Evolutionary conservation across 1,139 yeast genomes (phyloP).

Genomic region (Geotrichum restrictum): DNA sequence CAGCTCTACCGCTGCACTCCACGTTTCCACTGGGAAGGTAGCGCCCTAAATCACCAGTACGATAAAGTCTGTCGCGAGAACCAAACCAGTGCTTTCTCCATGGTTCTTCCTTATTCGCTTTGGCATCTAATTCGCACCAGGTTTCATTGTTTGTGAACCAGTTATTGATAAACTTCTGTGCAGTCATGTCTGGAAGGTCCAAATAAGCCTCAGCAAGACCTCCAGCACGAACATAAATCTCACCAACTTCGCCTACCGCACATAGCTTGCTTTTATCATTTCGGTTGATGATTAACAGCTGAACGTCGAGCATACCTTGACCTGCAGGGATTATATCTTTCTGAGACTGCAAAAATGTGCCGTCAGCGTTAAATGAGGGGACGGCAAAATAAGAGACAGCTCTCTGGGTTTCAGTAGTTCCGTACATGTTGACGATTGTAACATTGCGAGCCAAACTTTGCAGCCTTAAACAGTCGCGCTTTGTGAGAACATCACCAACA

Average conservation of each 20-base stretch:
- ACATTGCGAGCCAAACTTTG: conserved; percentile 91
- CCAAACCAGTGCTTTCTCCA: conserved; percentile 89
- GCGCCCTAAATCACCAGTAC: conserved; percentile 97
- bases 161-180: conserved; percentile 78
- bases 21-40: conserved; percentile 95
- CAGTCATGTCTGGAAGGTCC: conserved; percentile 82
- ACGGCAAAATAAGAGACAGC: conserved; percentile 94
- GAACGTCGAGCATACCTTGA: conserved; percentile 93
- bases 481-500: conserved; percentile 95
- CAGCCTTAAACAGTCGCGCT: conserved; percentile 89
- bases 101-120: conserved; percentile 44
- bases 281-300: conserved; percentile 87
- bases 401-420: conserved; percentile 98
- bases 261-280: conserved; percentile 82
- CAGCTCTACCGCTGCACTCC: conserved; percentile 98
- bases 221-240: conserved; percentile 95
- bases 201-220: conserved; percentile 96
- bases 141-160: conserved; percentile 71
- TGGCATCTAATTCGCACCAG: conserved; percentile 57
- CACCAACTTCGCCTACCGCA: conserved; percentile 99
- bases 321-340: conserved; percentile 99
- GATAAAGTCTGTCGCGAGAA: conserved; percentile 89
- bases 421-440: conserved; percentile 93
- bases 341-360: conserved; percentile 71
- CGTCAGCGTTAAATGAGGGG: conserved; percentile 63